Percentiles rank a stretch among this genome's conserved stretches.
Evolutionary conservation across 768 basidiomycete species (phyloP).

Genomic region (Multifurca ochricompacta): DNA sequence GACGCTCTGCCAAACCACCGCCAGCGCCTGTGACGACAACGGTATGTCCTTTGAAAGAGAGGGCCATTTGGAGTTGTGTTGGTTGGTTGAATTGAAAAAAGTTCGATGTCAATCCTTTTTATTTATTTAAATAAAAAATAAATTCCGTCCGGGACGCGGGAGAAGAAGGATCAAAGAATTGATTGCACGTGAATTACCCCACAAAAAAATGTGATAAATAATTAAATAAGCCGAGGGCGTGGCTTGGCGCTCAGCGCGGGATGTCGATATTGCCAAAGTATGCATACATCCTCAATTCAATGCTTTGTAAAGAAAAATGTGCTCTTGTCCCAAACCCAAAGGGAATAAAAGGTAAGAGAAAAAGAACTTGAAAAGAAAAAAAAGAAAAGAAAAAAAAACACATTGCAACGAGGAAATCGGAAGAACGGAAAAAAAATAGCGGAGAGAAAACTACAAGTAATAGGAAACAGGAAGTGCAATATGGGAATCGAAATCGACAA

Average conservation of each 20-base stretch:
- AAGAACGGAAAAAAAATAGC: constrained; percentile 10
- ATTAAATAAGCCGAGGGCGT: constrained; percentile 12
- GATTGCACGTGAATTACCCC: constrained; percentile 5
- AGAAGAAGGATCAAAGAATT: too few relatives aligned
- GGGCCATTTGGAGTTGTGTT: constrained; percentile 34
- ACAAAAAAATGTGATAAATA: constrained; percentile 2
- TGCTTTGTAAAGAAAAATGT: constrained; percentile 17
- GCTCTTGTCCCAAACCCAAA: too few relatives aligned
- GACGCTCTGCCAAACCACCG: constrained; percentile 85
- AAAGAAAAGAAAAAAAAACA: constrained; percentile 3
- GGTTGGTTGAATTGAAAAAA: not conserved
- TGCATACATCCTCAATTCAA: constrained; percentile 19
- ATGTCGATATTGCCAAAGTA: constrained; percentile 11
- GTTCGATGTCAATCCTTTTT: too few relatives aligned
- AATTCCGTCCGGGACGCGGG: too few relatives aligned
- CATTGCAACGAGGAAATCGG: constrained; percentile 12
- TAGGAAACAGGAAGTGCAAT: constrained; percentile 18
- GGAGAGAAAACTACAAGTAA: constrained; percentile 20
- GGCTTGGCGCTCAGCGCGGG: constrained; percentile 11
- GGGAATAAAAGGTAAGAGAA: too few relatives aligned
- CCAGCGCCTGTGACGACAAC: constrained; percentile 95
- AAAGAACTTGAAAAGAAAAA: not conserved
- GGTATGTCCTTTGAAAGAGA: constrained; percentile 84
- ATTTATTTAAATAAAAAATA: too few relatives aligned
- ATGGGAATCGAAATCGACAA: constrained; percentile 17